A percentile compares a stretch with the other conserved stretches of the same genome.
Conservation (phyloP, 1,284 basidiomycete species). For the Malassezia arunalokei region DNA sequence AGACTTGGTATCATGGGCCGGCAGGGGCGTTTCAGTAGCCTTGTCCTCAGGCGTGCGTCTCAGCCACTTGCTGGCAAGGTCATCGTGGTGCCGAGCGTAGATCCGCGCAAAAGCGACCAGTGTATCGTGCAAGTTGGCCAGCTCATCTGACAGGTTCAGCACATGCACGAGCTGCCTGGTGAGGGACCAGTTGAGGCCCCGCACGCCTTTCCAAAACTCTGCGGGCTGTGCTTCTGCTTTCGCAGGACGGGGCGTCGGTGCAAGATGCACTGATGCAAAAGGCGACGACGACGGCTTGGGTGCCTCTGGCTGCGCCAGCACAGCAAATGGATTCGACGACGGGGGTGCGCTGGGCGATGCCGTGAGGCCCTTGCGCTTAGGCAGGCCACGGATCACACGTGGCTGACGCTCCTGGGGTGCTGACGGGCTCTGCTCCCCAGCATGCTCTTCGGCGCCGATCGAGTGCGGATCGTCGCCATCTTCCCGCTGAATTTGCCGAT, state of each 20-base stretch:
- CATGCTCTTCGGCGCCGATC: neutral
- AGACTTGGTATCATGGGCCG: too few relatives aligned
- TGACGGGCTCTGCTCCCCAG: neutral
- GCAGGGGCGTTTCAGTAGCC: too few relatives aligned
- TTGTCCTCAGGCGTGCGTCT: too few relatives aligned
- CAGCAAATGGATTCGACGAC: slow-evolving; percentile 6
- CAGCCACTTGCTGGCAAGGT: neutral
- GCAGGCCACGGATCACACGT: slow-evolving; percentile 12
- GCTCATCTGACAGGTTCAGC: slow-evolving; percentile 7
- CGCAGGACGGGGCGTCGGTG: neutral
- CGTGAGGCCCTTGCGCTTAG: slow-evolving; percentile 7
- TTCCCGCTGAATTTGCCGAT: slow-evolving; percentile 15
- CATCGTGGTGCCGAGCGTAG: slow-evolving; percentile 2
- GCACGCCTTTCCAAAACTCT: slow-evolving; percentile 6
- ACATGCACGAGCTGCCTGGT: neutral
- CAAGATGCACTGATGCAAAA: neutral
- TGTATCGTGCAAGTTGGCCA: neutral
- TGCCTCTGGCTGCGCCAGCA: neutral
- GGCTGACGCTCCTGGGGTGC: neutral
- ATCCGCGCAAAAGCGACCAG: neutral
- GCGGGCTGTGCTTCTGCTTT: neutral
- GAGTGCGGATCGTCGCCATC: slow-evolving; percentile 16
- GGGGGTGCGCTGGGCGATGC: slow-evolving; percentile 1
- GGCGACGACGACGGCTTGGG: neutral
- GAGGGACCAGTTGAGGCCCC: slow-evolving; percentile 15